Base-by-base conservation (phyloP, 208 protist species). In the Trypanosoma boissoni region DNA sequence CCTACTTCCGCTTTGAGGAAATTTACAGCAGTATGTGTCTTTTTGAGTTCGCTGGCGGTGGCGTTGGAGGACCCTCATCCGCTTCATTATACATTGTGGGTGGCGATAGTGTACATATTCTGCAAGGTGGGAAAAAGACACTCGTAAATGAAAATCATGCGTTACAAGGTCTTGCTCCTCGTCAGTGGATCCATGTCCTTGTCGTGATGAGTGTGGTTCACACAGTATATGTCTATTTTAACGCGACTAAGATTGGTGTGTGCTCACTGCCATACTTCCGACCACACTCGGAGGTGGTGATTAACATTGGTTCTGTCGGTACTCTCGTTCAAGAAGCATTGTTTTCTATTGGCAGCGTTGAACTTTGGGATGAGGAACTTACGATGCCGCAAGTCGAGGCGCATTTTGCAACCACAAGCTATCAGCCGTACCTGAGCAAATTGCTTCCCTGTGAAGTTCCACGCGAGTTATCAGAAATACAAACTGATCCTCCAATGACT, bases 311-410 rank as follows among this genome's bases (percentile, higher is more conserved):
- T 18, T 78, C 74, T 57, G 78, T 78, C 9, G 61, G 73, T 57
- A 56, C 37, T 16, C n/a, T 44, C 18, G 64, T 86, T 28, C 41
- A 62, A 0, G 70, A 71, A 18, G 52, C 72, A 28, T 61, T 85
- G 32, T 95, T 77, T 58, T 85, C 80, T 16, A 78, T 92, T 55
- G 73, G 88, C 9, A 73, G 80, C 24, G 72, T 92, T 18, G 50
- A 55, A 14, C 14, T 95, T 3, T 95, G 83, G 83, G 81, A 80
- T 21, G 70, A 84, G 34, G 78, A 87, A 56, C 69, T 95, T 36
- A 87, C 64, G 21, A 42, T 42, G 18, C 49, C 68, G 3, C 80
- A 95, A 64, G 79, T 95, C 26, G 77, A 88, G 62, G 81, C 80
- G 20, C 67, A 84, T 53, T 24, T 86, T 10, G 82, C 80, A 12